Evolutionary conservation across 371 early-diverging fungal species (phyloP), one percentile per base, ranked within the genome.

Genomic region (Lichtheimia corymbifera): DNA sequence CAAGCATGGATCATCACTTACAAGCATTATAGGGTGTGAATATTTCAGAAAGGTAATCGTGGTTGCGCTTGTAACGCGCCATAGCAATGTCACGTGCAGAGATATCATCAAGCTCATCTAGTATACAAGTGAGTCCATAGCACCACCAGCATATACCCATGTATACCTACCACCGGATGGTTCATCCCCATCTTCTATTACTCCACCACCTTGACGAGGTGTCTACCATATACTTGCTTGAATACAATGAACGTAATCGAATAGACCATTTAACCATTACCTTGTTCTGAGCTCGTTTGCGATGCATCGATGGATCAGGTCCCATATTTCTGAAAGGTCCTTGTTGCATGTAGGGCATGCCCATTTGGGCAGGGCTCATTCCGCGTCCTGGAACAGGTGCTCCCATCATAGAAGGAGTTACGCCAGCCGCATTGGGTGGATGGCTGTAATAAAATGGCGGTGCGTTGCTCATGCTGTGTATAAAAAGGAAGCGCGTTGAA

Each of bases 61-160:
- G 92, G 57, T 93, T 90, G n/a, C 91, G 82, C 62, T 87, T 89
- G 67, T 91, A 93, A 54, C 93, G 76, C 13, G 88, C 89, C 67
- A 91, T 77, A n/a, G 91, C 86, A 52, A 91, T 84, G 67, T 88
- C 86, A 45, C 87, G 80, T 5, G 82, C 74, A 5, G 83, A 82
- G 58, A 87, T 75, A 61, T 78, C 77, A 61, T 93, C 93, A 42
- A 91, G 65, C 57, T 91, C 92, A 62, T 93, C 93, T 18, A 47
- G 6, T 9, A 27, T 4, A 35, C 12, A 17, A 20, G 5, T 3
- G 17, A 2, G 15, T 35, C 20, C 28, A n/a, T 20, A 42, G 4
- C 40, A 30, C 7, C 13, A 41, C 30, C 24, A 22, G 14, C 30
- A 17, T 30, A 22, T 57, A 9, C 13, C 13, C 1, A 28, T 20